Evolutionary conservation across 768 basidiomycete genomes (phyloP), one percentile per base, ranked within the genome.

Genomic region (Dendrothele bispora): DNA sequence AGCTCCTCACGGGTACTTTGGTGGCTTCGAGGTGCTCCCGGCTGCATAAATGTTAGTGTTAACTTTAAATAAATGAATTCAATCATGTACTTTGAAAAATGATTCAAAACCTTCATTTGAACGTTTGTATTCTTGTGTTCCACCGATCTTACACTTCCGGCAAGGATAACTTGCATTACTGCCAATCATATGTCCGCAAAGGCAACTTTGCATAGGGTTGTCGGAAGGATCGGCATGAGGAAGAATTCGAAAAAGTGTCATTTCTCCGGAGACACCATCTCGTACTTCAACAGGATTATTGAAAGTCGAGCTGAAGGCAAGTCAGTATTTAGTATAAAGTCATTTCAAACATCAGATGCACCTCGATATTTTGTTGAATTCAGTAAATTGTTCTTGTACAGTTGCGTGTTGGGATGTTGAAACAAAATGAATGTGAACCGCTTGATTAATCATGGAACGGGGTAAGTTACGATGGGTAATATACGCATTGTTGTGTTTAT

Each of bases 111-210:
- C 62, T 6, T 43, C 29, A 25, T 62, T 48, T 2, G 49, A 30
- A 6, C 42, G 30, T 22, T 65, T 65, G 12, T 50, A 18, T 8
- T 43, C 52, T 25, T 56, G 44, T 2, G 41, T 56, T 0, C 64
- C 58, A 5, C 67, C 61, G 5, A 53, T 54, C 29, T 56, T 3
- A 27, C 65, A 67, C 17, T 53, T 60, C 1, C 57, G 48, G 38
- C 69, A 71, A 14, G 55, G 57, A 8, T 52, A 46, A 26, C 69
- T 71, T 1, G 62, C 63, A 3, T 54, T 42, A 0, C 56, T 25
- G 0, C 65, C 65, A 34, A 56, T n/a, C n/a, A n/a, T 61, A 12
- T 70, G 66, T 3, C 55, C 55, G 17, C 56, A 59, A 17, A 53
- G 51, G 30, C 57, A 53, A 15, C 50, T 46, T 32, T 61, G 60